Evolutionary conservation across 1,139 yeast species (phyloP), one percentile per base, ranked within the genome.

Genomic region (Torulaspora globosa): DNA sequence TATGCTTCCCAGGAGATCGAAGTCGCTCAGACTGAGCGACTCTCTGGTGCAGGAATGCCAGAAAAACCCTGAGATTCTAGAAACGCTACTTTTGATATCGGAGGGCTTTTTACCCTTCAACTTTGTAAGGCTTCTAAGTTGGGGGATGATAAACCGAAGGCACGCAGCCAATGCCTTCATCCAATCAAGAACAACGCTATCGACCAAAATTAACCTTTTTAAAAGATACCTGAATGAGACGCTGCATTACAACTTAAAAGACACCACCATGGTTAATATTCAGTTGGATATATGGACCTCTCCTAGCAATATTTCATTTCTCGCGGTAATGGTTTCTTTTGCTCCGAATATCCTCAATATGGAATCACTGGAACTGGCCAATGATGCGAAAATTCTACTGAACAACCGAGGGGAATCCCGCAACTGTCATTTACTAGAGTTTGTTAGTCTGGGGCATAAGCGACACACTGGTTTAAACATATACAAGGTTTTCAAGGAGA

Each of bases 281-380:
- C 47, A 43, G 11, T 38, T 43, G 10, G 19, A 39, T 38, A 41
- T 39, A 12, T 43, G 46, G 43, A 31, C 43, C 2, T 31, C 33
- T 21, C 23, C 23, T 38, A 32, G 28, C 14, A 36, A 44, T 11
- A 15, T 21, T 12, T 23, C 43, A 15, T 44, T 39, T 12, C 41
- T 44, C 15, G 47, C 44, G n/a, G 40, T 44, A 5, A 34, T 43
- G 27, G 45, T 29, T 3, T 44, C 47, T n/a, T 44, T 35, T 21
- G 44, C 45, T 15, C 47, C 47, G 19, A 44, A 44, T 33, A 35
- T 44, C 16, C 27, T 41, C 11, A 39, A 36, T 24, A 14, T 33
- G 9, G 45, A 44, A n/a, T 23, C 34, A 23, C 32, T 41, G 21
- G 32, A 27, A 14, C 16, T 15, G 16, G 31, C 35, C 7, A 37